Evolutionary conservation across 2,329 filamentous ascomycete genomes (phyloP).

Genomic region (Colletotrichum incanum): DNA sequence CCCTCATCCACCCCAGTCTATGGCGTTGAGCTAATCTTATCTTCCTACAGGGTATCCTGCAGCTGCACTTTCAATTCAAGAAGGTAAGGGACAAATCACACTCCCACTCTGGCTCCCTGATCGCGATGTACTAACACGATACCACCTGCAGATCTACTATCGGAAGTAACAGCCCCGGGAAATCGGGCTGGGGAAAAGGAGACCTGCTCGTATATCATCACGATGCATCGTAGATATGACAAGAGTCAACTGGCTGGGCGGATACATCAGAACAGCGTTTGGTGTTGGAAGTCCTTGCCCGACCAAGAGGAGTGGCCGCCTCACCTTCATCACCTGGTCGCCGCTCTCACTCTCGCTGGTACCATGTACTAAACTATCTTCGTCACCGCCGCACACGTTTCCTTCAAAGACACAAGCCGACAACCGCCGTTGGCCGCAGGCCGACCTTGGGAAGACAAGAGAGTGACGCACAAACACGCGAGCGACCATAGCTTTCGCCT

Average conservation of each 20-base stretch:
- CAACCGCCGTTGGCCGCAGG: constrained; percentile 28
- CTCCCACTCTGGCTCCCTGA: constrained; percentile 4
- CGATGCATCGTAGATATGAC: constrained; percentile 32
- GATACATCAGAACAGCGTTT: constrained; percentile 12
- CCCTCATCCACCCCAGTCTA: constrained; percentile 43
- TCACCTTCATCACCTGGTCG: constrained; percentile 2
- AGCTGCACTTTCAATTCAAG: constrained; percentile 99
- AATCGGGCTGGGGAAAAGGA: constrained; percentile 3
- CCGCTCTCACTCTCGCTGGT: constrained; percentile 29
- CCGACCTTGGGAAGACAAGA: constrained; percentile 26
- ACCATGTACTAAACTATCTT: constrained; percentile 19
- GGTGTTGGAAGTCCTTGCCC: constrained; percentile 4
- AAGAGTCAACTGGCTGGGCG: constrained; percentile 18
- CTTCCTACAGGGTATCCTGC: constrained; percentile 83
- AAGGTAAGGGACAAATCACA: constrained; percentile 73
- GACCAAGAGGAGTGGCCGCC: constrained; percentile 10
- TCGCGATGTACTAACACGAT: constrained; percentile 43
- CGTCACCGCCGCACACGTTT: constrained; percentile 1
- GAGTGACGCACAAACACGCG: constrained; percentile 34
- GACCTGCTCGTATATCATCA: constrained; percentile 3
- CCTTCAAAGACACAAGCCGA: constrained; percentile 10
- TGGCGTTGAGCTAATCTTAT: constrained; percentile 48
- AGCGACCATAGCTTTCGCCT: constrained; percentile 36
- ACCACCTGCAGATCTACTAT: constrained; percentile 66
- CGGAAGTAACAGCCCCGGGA: constrained; percentile 60